These are phyloP conservation scores for Kwoniella dendrophila DNA, from an alignment of 768 basidiomycete species.

Conservation along the genomic window DNA sequence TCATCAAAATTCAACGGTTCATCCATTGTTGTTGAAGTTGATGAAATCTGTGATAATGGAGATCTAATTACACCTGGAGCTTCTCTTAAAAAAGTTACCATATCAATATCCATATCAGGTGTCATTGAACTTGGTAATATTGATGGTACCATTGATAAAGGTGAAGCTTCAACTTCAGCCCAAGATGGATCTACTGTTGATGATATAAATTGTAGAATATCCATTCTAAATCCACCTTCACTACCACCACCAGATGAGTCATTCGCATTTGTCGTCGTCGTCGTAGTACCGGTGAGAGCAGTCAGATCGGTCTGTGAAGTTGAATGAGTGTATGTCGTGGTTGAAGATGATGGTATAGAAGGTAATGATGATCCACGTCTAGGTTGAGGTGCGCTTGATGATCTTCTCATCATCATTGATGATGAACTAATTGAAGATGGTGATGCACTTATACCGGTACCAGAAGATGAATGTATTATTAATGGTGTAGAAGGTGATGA, in stretches of 20 bases:
- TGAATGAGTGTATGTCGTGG: neutral
- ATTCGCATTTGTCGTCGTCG: too few species aligned
- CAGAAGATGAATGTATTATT: slow-evolving; percentile 7
- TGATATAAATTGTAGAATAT: slow-evolving; percentile 16
- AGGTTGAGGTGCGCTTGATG: neutral
- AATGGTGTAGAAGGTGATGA: slow-evolving; percentile 12
- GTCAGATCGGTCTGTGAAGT: slow-evolving; percentile 2
- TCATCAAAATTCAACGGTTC: neutral
- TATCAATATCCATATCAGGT: slow-evolving; percentile 3
- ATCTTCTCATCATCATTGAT: neutral
- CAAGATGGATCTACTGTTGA: slow-evolving; percentile 7
- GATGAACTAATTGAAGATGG: neutral
- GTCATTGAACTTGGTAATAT: slow-evolving; percentile 1
- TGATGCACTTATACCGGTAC: neutral
- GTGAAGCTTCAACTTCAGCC: slow-evolving; percentile 14
- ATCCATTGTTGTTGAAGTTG: neutral
- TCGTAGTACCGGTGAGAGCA: too few species aligned
- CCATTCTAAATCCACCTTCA: neutral
- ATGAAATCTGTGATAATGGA: neutral
- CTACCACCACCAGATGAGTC: too few species aligned
- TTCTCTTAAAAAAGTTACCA: slow-evolving; percentile 14
- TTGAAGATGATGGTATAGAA: neutral
- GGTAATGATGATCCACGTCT: slow-evolving; percentile 10
- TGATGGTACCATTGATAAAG: slow-evolving; percentile 5
- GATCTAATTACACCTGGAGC: slow-evolving; percentile 12